Evolutionary conservation across 2,329 filamentous ascomycete species (phyloP).

Genomic region (Coleophoma cylindrospora): DNA sequence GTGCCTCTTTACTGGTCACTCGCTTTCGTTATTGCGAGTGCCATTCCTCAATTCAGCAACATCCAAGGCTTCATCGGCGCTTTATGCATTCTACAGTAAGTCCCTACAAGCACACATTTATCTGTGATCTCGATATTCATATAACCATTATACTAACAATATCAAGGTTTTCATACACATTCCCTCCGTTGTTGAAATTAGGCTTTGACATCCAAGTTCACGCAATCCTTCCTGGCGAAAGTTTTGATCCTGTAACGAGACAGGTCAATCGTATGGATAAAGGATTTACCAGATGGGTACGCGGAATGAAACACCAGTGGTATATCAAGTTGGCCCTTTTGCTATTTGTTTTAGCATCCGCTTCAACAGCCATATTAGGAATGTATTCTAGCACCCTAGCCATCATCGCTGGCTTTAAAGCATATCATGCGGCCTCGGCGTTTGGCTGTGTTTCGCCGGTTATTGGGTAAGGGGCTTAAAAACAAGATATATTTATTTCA

Average conservation of each 20-base stretch:
- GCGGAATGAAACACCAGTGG: constrained; percentile 26
- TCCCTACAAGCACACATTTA: too few relatives aligned
- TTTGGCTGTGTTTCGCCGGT: too few relatives aligned
- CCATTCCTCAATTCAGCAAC: constrained; percentile 44
- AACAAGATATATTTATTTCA: too few relatives aligned
- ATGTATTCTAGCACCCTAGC: too few relatives aligned
- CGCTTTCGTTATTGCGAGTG: constrained; percentile 47
- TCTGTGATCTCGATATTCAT: too few relatives aligned
- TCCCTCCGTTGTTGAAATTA: constrained; percentile 43
- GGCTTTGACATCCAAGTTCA: constrained; percentile 36
- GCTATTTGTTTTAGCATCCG: not conserved
- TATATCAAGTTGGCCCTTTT: not conserved
- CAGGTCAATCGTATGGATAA: constrained; percentile 19
- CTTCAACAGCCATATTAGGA: too few relatives aligned
- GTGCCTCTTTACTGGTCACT: constrained; percentile 51
- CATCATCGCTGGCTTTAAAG: too few relatives aligned
- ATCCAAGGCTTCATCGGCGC: constrained; percentile 43
- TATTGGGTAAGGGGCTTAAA: too few relatives aligned
- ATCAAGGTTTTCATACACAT: constrained; percentile 49
- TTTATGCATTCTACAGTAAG: constrained; percentile 37
- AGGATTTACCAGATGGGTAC: constrained; percentile 32
- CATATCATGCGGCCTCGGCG: too few relatives aligned
- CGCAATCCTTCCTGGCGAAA: constrained; percentile 35
- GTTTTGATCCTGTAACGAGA: constrained; percentile 32
- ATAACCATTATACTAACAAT: too few relatives aligned